phyloP scores from a whole-genome alignment of 352 stramenopile species.

The Globisporangium emineosum region DNA sequence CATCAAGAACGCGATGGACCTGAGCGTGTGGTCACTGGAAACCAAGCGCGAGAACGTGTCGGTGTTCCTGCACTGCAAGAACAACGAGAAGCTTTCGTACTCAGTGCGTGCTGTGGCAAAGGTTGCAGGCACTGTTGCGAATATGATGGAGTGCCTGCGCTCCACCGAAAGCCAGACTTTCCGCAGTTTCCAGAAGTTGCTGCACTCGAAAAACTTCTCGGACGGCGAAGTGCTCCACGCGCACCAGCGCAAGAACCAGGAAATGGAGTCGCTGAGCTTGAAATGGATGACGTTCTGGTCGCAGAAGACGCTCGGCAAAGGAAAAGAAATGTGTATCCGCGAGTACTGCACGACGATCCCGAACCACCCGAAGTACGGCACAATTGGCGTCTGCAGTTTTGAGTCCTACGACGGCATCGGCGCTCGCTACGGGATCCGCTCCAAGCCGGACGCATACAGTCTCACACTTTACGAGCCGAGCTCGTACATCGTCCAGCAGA shows the following conservation, averaged over 20 bases:
- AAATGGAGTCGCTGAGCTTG: conserved; percentile 68
- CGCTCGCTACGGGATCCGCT: conserved; percentile 67
- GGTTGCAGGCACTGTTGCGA: conserved; percentile 58
- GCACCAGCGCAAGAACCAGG: conserved; percentile 30
- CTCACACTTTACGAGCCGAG: conserved; percentile 77
- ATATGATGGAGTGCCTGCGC: conserved; percentile 79
- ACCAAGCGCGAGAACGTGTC: conserved; percentile 55
- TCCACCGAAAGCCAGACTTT: conserved; percentile 55
- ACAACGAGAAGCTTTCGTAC: conserved; percentile 76
- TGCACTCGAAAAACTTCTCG: conserved; percentile 73
- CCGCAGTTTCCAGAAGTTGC: conserved; percentile 64
- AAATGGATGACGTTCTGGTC: conserved; percentile 84
- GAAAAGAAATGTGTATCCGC: conserved; percentile 80
- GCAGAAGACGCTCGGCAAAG: conserved; percentile 68
- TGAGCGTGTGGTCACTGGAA: conserved; percentile 78
- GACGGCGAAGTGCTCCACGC: conserved; percentile 78
- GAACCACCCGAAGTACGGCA: conserved; percentile 56
- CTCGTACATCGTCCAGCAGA: conserved; percentile 71
- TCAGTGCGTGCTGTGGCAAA: conserved; percentile 69
- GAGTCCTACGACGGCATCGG: conserved; percentile 80
- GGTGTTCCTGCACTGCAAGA: conserved; percentile 82
- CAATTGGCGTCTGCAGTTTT: conserved; percentile 69
- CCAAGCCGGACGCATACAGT: conserved; percentile 72
- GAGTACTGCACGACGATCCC: conserved; percentile 74
- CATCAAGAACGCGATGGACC: conserved; percentile 56